Evolutionary conservation across 352 stramenopile genomes (phyloP), one percentile per base, ranked within the genome.

Genomic region (Phytopythium oedochilum): DNA sequence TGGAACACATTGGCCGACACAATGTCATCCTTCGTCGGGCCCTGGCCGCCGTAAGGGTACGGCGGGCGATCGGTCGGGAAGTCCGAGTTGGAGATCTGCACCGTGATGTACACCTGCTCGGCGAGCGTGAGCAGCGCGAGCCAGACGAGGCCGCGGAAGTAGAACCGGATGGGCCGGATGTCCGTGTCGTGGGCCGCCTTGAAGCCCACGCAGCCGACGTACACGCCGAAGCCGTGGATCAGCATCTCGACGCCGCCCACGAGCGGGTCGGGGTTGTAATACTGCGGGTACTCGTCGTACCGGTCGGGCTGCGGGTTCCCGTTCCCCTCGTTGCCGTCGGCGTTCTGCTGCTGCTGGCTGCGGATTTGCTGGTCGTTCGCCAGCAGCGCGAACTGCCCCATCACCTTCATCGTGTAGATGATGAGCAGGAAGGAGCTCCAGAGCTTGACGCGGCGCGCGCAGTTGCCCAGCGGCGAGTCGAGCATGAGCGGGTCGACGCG

Each of bases 341-440:
- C 61, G 20, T 70, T 57, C 39, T 74, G 57, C 2, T 72, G 63
- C 39, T 76, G 59, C 2, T 72, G 63, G 8, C 59, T 68, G 20
- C 77, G 75, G 35, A 82, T 70, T 28, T 90, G 80, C 54, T 93
- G 83, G 38, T 91, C 79, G 59, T 93, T 92, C 6, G 85, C 83
- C 12, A 94, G 66, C 42, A 93, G 53, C 38, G 85, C 85, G 61
- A 92, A 92, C 45, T 92, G 81, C 2, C 83, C 81, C 78, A 94
- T 92, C 28, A 93, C 80, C 55, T 94, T 94, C 85, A 94, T 94
- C 4, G 85, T 92, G 72, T 94, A 91, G 47, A 94, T 92, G 54
- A 94, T 93, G 26, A 94, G 56, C 47, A 94, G 57, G 51, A 94
- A 93, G 12, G 83, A 93, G 42, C 82, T 92, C 85, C 85, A 94